Conservation (phyloP, 495 filamentous ascomycete species). For the Elasticomyces elasticus region DNA sequence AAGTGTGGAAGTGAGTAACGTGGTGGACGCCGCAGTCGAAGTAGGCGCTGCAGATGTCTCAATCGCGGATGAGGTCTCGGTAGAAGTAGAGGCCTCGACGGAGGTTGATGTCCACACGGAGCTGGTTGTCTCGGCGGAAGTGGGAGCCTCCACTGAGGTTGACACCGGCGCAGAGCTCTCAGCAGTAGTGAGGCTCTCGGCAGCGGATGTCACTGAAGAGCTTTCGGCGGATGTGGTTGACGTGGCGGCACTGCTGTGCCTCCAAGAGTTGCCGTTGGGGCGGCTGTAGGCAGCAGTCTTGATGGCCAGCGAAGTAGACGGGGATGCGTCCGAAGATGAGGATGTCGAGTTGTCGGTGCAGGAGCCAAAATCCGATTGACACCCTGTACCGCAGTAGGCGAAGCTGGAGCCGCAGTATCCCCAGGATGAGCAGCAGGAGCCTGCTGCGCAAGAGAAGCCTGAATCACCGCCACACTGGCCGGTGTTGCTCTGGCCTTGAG, state of each 20-base stretch:
- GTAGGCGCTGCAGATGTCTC: background rate
- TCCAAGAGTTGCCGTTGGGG: background rate
- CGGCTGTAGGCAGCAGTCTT: background rate
- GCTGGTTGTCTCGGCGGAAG: background rate
- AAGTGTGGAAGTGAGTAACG: background rate
- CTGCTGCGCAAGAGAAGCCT: constrained; percentile 9
- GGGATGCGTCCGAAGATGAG: background rate
- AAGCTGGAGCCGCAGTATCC: constrained; percentile 14
- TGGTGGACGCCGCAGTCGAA: background rate
- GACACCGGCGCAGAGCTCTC: too few relatives aligned
- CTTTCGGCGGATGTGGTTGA: too few relatives aligned
- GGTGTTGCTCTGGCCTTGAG: background rate
- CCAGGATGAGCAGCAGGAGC: constrained; percentile 17
- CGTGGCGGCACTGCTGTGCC: background rate
- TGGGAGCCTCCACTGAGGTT: too few relatives aligned
- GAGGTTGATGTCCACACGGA: background rate
- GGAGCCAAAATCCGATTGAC: constrained; percentile 8
- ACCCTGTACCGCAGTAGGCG: constrained; percentile 14
- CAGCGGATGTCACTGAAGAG: too few relatives aligned
- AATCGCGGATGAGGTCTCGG: background rate
- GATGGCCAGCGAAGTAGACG: background rate
- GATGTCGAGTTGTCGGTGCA: constrained; percentile 1
- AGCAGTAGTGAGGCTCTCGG: too few relatives aligned
- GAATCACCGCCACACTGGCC: constrained; percentile 12
- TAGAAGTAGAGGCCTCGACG: background rate